phyloP scores from a whole-genome alignment of 2,329 filamentous ascomycete genomes.

The Penicillium griseofulvum region DNA sequence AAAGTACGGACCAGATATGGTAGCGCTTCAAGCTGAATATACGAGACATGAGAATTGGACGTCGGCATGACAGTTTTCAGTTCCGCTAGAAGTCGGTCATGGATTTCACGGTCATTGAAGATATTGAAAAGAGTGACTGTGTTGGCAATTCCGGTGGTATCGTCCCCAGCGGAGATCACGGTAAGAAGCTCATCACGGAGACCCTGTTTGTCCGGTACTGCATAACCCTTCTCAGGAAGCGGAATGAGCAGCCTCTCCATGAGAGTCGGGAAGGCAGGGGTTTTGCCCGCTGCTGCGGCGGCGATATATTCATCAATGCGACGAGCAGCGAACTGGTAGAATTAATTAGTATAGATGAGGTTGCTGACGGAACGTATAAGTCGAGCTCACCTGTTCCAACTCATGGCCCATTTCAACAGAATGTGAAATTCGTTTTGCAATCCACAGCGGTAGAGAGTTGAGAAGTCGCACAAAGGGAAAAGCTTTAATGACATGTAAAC shows the following conservation, averaged over 20 bases:
- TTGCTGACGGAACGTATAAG: background rate
- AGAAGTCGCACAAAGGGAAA: background rate
- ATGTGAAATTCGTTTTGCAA: background rate
- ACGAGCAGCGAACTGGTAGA: background rate
- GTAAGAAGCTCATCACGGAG: background rate
- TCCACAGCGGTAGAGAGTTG: background rate
- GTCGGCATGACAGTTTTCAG: background rate
- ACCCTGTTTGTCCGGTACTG: background rate
- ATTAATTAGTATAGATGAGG: background rate
- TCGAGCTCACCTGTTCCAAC: background rate
- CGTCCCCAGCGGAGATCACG: background rate
- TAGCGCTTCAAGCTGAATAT: background rate
- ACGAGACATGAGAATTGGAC: background rate
- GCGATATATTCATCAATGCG: background rate
- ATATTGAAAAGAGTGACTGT: background rate
- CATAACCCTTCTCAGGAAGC: background rate
- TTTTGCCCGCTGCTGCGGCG: background rate
- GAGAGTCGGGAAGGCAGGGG: background rate
- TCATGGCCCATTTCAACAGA: background rate
- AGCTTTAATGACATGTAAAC: background rate
- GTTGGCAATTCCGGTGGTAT: background rate
- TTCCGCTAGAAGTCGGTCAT: background rate
- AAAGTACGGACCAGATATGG: background rate
- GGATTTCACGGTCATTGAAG: background rate
- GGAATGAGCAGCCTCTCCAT: background rate